phyloP scores from a whole-genome alignment of 192 early-diverging fungal species.

The Rhizoclosmatium globosum region DNA sequence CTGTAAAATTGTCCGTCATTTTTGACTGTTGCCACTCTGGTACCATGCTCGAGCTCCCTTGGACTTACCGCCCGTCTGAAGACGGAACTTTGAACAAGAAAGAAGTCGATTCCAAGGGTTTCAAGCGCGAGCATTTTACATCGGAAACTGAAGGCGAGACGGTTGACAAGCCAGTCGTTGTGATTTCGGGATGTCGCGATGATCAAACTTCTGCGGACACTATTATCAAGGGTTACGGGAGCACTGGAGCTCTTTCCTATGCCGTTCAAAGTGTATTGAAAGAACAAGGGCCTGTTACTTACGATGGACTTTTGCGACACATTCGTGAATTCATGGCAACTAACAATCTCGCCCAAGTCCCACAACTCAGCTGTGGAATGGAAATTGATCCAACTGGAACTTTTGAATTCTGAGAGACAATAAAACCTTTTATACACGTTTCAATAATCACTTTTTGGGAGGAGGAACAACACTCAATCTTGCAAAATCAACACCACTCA shows the following conservation, averaged over 20 bases:
- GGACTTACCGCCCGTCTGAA: constrained; percentile 44
- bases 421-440: neutral
- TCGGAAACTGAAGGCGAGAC: neutral
- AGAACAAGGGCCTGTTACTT: neutral
- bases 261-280: constrained; percentile 10
- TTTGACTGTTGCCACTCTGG: constrained; percentile 65
- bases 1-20: constrained; percentile 48
- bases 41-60: constrained; percentile 56
- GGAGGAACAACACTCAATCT: neutral
- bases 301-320: neutral
- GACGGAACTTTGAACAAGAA: neutral
- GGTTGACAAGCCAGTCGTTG: constrained; percentile 48
- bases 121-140: constrained; percentile 26
- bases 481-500: neutral
- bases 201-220: constrained; percentile 67
- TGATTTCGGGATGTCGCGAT: constrained; percentile 70
- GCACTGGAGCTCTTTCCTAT: constrained; percentile 31
- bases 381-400: constrained; percentile 13
- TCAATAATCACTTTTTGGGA: too few species aligned
- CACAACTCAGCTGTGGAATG: constrained; percentile 18
- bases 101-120: constrained; percentile 9
- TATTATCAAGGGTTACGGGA: constrained; percentile 24
- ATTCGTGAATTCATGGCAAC: constrained; percentile 17
- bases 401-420: constrained; percentile 23
- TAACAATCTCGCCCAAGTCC: neutral